Evolutionary conservation across 164 flowering plant species (phyloP).

Genomic region (Dillenia turbinata): DNA sequence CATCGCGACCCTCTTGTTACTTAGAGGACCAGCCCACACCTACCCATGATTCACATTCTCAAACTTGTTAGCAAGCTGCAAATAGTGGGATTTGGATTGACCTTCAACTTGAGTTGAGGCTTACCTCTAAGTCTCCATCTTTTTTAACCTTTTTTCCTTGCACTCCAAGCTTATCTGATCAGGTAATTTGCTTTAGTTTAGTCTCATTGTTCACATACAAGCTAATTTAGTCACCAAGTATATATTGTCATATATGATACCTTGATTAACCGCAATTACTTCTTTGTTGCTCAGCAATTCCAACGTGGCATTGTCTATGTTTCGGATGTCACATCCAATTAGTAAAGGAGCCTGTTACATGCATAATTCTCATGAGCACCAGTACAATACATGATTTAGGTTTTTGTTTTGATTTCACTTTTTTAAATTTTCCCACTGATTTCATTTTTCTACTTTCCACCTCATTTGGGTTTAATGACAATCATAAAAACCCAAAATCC

Average conservation of each 20-base stretch:
- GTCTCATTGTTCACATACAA: too few species aligned
- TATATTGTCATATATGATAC: constrained; percentile 15
- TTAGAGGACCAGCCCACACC: constrained; percentile 84
- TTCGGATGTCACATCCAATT: constrained; percentile 67
- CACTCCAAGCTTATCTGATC: constrained; percentile 62
- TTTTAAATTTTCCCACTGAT: too few species aligned
- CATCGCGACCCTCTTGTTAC: constrained; percentile 35
- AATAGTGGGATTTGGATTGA: not conserved
- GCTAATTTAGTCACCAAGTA: too few species aligned
- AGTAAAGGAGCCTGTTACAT: constrained; percentile 65
- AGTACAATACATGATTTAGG: too few species aligned
- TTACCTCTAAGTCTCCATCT: constrained; percentile 64
- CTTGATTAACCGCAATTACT: constrained; percentile 83
- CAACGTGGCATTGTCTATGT: constrained; percentile 35
- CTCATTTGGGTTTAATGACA: too few species aligned
- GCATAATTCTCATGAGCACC: too few species aligned
- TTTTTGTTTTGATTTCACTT: too few species aligned
- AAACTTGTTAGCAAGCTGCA: not conserved
- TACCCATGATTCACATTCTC: constrained; percentile 13
- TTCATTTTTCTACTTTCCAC: too few species aligned
- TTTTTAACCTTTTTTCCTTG: constrained; percentile 72
- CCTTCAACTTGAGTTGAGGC: not conserved
- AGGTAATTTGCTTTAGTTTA: not conserved
- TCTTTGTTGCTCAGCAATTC: constrained; percentile 58
- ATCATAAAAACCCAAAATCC: too few species aligned